Percentiles rank a stretch among this genome's conserved stretches.
Evolutionary conservation across 2,329 filamentous ascomycete genomes (phyloP).

Genomic region (Achaetomium macrosporum): DNA sequence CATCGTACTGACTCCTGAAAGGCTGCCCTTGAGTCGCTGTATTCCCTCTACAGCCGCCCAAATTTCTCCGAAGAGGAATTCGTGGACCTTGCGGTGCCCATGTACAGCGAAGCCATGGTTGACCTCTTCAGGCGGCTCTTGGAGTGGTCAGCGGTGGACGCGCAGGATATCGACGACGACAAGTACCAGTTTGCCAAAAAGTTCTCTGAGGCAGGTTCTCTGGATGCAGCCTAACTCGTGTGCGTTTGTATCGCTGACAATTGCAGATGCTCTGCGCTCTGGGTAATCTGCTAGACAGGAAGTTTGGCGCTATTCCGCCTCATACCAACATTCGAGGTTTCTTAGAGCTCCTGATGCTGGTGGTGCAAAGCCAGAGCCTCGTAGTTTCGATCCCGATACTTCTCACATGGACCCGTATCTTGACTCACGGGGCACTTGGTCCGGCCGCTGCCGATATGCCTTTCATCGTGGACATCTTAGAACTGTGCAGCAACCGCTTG

Average conservation of each 20-base stretch:
- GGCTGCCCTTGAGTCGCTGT: constrained; percentile 77
- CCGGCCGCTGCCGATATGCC: constrained; percentile 54
- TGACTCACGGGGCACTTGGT: constrained; percentile 66
- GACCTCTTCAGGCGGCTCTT: constrained; percentile 67
- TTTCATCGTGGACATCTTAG: constrained; percentile 69
- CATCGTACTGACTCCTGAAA: constrained; percentile 33
- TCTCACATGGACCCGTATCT: constrained; percentile 79
- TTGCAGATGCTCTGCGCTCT: constrained; percentile 74
- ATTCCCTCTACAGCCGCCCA: constrained; percentile 70
- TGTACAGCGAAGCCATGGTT: constrained; percentile 69
- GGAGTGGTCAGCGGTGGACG: constrained; percentile 72
- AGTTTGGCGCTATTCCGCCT: constrained; percentile 59
- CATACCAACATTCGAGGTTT: constrained; percentile 65
- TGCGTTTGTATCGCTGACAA: constrained; percentile 9
- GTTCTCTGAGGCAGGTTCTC: constrained; percentile 68
- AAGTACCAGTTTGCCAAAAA: constrained; percentile 93
- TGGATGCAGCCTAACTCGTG: not conserved
- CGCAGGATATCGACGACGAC: constrained; percentile 80
- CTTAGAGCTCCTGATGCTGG: constrained; percentile 69
- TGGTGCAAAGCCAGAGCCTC: constrained; percentile 80
- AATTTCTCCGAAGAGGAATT: constrained; percentile 76
- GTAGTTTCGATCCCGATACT: constrained; percentile 90
- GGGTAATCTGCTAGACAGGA: constrained; percentile 76
- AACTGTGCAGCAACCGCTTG: constrained; percentile 75
- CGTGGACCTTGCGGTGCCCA: constrained; percentile 66